Evolutionary conservation across 2,329 filamentous ascomycete genomes (phyloP).

Genomic region (Trichoderma afroharzianum): DNA sequence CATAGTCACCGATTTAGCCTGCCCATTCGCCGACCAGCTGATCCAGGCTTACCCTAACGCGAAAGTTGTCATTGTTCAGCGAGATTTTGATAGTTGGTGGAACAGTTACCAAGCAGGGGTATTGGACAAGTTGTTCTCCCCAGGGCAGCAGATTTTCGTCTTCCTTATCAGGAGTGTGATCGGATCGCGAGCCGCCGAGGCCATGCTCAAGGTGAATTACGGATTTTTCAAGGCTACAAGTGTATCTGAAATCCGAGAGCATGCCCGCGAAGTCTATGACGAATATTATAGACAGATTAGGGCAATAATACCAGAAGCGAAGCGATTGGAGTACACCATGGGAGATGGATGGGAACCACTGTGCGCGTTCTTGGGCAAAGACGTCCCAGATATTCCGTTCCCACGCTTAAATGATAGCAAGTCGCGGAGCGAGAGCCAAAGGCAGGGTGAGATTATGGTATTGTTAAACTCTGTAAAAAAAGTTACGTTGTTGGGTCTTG

Average conservation of each 20-base stretch:
- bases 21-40: neutral
- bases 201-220: neutral
- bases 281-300: neutral
- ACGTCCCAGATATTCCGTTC: neutral
- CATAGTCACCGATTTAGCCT: neutral
- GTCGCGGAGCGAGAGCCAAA: neutral
- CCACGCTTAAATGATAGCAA: neutral
- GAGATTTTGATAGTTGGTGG: neutral
- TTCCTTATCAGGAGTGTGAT: neutral
- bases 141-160: neutral
- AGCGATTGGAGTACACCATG: neutral
- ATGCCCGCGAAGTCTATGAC: neutral
- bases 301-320: neutral
- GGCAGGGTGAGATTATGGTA: neutral
- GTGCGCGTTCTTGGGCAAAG: neutral
- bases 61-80: neutral
- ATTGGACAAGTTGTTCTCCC: neutral
- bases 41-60: neutral
- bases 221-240: neutral
- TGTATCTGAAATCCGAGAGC: neutral
- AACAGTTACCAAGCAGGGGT: neutral
- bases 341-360: neutral
- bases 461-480: neutral
- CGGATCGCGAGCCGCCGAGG: neutral
- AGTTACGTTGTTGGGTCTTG: neutral